Conservation (phyloP, 352 stramenopile species). For the Pythium oligandrum region DNA sequence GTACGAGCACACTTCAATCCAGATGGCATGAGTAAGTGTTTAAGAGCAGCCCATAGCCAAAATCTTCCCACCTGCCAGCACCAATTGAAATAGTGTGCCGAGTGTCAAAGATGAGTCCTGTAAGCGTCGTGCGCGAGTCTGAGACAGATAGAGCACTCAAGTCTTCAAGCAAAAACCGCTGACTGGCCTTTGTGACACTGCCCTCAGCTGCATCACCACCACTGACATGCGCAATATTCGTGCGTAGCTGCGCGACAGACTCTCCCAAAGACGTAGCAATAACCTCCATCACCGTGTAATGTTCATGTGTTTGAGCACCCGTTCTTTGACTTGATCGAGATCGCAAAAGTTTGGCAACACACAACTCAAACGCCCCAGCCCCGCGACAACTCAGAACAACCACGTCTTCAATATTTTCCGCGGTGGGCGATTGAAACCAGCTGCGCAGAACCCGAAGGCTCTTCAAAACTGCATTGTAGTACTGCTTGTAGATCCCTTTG, state of each 20-base stretch:
- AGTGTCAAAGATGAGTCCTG: conserved; percentile 23
- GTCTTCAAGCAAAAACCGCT: background rate
- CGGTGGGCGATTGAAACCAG: conserved; percentile 19
- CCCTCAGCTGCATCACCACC: conserved; percentile 11
- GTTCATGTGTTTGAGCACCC: conserved; percentile 4
- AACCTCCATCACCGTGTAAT: conserved; percentile 6
- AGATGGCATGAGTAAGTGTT: conserved; percentile 1
- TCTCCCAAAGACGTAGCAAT: conserved; percentile 9
- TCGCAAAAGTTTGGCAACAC: conserved; percentile 17
- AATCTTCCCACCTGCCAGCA: conserved; percentile 10
- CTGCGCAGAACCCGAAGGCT: conserved; percentile 44
- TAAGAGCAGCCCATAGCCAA: background rate
- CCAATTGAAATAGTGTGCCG: conserved; percentile 16
- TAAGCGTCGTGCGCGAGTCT: too few relatives aligned
- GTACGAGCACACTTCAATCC: conserved; percentile 25
- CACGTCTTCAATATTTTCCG: background rate
- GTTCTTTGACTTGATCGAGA: conserved; percentile 8
- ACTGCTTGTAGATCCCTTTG: conserved; percentile 67
- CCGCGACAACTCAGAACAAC: conserved; percentile 27
- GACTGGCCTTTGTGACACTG: background rate
- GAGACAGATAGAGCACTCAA: too few relatives aligned
- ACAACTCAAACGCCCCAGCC: conserved; percentile 41
- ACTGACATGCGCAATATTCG: conserved; percentile 5
- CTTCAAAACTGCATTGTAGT: conserved; percentile 51
- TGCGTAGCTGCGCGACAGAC: conserved; percentile 9